Conservation (phyloP, 2,329 filamentous ascomycete genomes). For the Aspergillus sp. region DNA sequence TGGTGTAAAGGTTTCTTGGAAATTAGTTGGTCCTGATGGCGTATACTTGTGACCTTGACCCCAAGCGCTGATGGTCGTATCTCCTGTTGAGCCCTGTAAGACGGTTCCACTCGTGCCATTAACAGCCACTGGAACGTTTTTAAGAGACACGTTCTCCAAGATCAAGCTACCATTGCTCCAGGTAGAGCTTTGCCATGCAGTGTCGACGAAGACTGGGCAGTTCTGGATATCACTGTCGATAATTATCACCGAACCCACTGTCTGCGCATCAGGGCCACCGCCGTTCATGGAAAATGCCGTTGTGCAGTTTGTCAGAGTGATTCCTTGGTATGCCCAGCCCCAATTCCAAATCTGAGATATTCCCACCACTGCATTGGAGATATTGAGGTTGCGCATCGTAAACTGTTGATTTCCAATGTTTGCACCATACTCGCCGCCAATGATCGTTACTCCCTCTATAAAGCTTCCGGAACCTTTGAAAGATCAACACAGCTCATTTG, state of each 20-base stretch:
- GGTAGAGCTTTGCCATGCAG: constrained; percentile 40
- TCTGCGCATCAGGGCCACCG: constrained; percentile 37
- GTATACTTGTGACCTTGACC: constrained; percentile 42
- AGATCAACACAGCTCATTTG: neutral
- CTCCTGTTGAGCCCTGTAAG: constrained; percentile 31
- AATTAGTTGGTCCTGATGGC: constrained; percentile 39
- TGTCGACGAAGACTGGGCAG: constrained; percentile 47
- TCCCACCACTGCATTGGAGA: constrained; percentile 48
- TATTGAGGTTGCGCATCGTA: constrained; percentile 54
- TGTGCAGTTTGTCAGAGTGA: constrained; percentile 50
- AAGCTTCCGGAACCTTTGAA: constrained; percentile 51
- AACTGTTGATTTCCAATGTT: constrained; percentile 63
- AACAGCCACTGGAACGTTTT: constrained; percentile 45
- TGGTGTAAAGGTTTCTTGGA: constrained; percentile 41
- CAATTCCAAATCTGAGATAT: constrained; percentile 58
- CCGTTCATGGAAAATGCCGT: constrained; percentile 49
- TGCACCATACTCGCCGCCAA: constrained; percentile 56
- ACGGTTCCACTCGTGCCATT: constrained; percentile 32
- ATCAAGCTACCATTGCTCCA: constrained; percentile 47
- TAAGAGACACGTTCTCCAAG: constrained; percentile 51
- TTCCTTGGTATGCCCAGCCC: constrained; percentile 52
- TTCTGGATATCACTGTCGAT: constrained; percentile 53
- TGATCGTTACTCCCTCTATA: constrained; percentile 56
- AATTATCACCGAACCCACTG: constrained; percentile 52
- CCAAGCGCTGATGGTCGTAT: constrained; percentile 36